phyloP scores from a whole-genome alignment of 257 asterid species.

The Paulownia fortunei region DNA sequence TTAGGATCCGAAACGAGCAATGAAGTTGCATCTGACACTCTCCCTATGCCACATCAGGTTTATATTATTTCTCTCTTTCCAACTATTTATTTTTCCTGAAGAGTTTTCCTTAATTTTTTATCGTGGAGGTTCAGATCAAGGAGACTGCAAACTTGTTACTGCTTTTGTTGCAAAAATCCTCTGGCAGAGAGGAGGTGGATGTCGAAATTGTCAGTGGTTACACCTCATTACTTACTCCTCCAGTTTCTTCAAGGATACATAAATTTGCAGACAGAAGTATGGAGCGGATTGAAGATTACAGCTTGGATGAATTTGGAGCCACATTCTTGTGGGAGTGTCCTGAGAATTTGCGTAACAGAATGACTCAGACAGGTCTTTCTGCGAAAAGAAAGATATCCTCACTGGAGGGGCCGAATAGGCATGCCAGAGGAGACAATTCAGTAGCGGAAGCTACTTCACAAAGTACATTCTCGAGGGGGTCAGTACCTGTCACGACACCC shows the following conservation, averaged over 20 bases:
- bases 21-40: constrained; percentile 35
- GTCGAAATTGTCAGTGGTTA: constrained; percentile 44
- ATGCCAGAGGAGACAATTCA: constrained; percentile 65
- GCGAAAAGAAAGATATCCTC: constrained; percentile 73
- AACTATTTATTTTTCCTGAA: constrained; percentile 5
- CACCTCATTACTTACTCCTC: constrained; percentile 41
- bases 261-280: constrained; percentile 52
- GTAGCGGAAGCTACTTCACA: constrained; percentile 60
- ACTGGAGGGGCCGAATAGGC: constrained; percentile 75
- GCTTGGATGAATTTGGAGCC: constrained; percentile 61
- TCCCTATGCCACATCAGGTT: constrained; percentile 48
- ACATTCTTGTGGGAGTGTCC: constrained; percentile 92
- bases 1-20: constrained; percentile 52
- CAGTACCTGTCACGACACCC: constrained; percentile 59
- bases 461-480: constrained; percentile 70
- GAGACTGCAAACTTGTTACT: constrained; percentile 48
- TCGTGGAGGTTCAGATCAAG: constrained; percentile 58
- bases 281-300: constrained; percentile 59
- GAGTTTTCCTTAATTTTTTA: constrained; percentile 17
- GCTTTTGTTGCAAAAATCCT: constrained; percentile 61
- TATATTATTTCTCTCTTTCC: constrained; percentile 1
- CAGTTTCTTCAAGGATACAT: constrained; percentile 59
- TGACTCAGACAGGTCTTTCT: constrained; percentile 64
- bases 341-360: constrained; percentile 84
- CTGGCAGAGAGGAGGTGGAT: constrained; percentile 52